Percentiles rank a stretch among this genome's conserved stretches.
These are phyloP conservation scores for Medicago lupulina DNA, from an alignment of 306 rosid species.

Conservation along the genomic window DNA sequence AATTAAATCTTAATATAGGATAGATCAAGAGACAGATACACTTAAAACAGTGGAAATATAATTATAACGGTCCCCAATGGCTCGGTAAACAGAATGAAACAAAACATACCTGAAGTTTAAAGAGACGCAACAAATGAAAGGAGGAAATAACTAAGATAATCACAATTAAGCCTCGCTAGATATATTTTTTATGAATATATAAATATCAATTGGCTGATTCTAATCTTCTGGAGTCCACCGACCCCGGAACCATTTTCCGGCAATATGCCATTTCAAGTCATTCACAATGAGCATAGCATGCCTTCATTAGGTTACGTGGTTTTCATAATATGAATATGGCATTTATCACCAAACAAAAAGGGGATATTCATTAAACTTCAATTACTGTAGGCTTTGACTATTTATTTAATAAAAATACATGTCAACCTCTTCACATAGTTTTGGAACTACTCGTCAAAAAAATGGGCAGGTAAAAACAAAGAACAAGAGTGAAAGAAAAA, in stretches of 20 bases:
- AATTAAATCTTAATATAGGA: slow-evolving; percentile 10
- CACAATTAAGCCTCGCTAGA: slow-evolving; percentile 9
- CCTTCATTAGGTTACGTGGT: neutral
- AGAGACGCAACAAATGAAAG: neutral
- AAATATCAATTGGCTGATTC: slow-evolving; percentile 25
- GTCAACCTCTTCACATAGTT: neutral
- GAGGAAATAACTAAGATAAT: slow-evolving; percentile 2
- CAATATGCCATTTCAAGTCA: slow-evolving; percentile 20
- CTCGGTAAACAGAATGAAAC: slow-evolving; percentile 15
- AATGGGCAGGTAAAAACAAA: neutral
- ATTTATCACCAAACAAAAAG: slow-evolving; percentile 9
- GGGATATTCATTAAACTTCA: neutral
- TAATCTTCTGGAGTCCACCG: slow-evolving; percentile 1
- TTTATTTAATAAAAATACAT: neutral
- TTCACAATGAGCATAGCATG: slow-evolving; percentile 23
- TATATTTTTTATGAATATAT: slow-evolving; percentile 21
- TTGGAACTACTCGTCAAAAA: neutral
- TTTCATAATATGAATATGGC: slow-evolving; percentile 5
- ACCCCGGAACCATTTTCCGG: slow-evolving; percentile 14
- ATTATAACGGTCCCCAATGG: slow-evolving; percentile 13
- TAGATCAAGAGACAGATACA: slow-evolving; percentile 2
- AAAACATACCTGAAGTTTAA: neutral
- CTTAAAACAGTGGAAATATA: neutral
- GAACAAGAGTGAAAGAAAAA: slow-evolving; percentile 38
- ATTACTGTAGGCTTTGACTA: neutral